Conservation (phyloP, 176 grass and related monocot genomes). For the Neostapfia colusana region DNA sequence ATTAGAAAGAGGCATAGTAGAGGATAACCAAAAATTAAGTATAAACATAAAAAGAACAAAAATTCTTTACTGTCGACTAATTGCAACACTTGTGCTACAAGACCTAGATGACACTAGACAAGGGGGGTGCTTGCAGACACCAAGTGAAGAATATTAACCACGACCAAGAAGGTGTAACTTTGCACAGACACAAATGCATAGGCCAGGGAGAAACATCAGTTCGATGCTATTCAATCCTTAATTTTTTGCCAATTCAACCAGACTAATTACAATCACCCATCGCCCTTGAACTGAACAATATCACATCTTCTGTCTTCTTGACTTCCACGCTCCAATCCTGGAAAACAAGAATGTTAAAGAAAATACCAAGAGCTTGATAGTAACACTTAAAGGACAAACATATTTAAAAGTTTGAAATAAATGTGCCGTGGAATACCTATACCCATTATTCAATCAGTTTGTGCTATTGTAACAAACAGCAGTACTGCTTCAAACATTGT, state of each 20-base stretch:
- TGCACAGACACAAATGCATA: conserved; percentile 27
- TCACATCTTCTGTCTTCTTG: conserved; percentile 22
- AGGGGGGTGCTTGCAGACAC: conserved; percentile 14
- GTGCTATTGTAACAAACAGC: not conserved
- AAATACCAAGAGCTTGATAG: not conserved
- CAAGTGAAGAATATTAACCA: conserved; percentile 45
- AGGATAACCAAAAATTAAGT: conserved; percentile 21
- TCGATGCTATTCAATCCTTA: conserved; percentile 43
- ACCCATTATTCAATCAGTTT: not conserved
- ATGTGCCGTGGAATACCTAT: not conserved
- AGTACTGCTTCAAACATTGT: conserved; percentile 5
- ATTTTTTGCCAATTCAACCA: conserved; percentile 35
- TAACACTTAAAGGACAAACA: not conserved
- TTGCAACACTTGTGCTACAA: conserved; percentile 54
- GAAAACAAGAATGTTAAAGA: not conserved
- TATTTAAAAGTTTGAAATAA: not conserved
- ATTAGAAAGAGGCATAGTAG: conserved; percentile 14
- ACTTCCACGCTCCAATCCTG: conserved; percentile 24
- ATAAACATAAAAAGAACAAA: conserved; percentile 44
- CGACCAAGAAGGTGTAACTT: conserved; percentile 46
- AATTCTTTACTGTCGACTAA: conserved; percentile 43
- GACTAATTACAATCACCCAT: conserved; percentile 41
- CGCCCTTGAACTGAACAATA: conserved; percentile 22
- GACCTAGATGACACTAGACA: conserved; percentile 48
- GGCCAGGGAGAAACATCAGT: conserved; percentile 47